A percentile compares a stretch with the other conserved stretches of the same genome.
phyloP scores from a whole-genome alignment of 768 basidiomycete genomes.

The Pulveroboletus sp. region DNA sequence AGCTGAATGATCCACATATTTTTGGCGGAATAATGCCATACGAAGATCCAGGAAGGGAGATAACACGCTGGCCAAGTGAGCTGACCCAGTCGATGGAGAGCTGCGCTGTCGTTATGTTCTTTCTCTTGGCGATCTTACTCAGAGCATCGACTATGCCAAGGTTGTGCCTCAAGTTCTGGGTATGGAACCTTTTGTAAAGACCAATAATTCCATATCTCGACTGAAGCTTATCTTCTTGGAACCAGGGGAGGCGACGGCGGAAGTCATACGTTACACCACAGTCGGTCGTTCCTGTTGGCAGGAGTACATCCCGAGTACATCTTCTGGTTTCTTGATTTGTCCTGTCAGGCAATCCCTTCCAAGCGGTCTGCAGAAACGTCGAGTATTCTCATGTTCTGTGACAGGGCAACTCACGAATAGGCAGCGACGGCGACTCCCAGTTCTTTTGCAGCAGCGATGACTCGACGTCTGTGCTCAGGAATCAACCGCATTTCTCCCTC shows the following conservation, averaged over 20 bases:
- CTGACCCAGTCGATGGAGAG: too few species aligned
- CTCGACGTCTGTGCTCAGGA: conserved; percentile 21
- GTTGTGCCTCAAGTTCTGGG: conserved; percentile 39
- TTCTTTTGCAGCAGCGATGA: conserved; percentile 51
- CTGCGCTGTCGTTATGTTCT: conserved; percentile 11
- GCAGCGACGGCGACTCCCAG: conserved; percentile 53
- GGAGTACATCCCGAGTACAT: conserved; percentile 27
- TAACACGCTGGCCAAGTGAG: too few species aligned
- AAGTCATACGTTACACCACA: conserved; percentile 34
- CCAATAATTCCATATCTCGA: neutral
- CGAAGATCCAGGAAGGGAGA: conserved; percentile 38
- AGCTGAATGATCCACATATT: neutral
- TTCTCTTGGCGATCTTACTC: conserved; percentile 37
- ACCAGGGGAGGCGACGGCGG: conserved; percentile 35
- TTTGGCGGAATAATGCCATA: conserved; percentile 15
- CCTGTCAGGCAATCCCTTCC: conserved; percentile 49
- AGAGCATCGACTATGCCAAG: conserved; percentile 40
- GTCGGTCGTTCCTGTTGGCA: neutral
- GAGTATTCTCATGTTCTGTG: neutral
- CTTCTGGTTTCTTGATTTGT: conserved; percentile 36
- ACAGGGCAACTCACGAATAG: conserved; percentile 42
- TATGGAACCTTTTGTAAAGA: neutral
- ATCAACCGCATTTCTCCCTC: conserved; percentile 2
- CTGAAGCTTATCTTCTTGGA: conserved; percentile 34
- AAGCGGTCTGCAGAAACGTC: conserved; percentile 37